These are phyloP conservation scores for Ustilago shanxiensis DNA, from an alignment of 1,284 basidiomycete species.

Conservation along the genomic window DNA sequence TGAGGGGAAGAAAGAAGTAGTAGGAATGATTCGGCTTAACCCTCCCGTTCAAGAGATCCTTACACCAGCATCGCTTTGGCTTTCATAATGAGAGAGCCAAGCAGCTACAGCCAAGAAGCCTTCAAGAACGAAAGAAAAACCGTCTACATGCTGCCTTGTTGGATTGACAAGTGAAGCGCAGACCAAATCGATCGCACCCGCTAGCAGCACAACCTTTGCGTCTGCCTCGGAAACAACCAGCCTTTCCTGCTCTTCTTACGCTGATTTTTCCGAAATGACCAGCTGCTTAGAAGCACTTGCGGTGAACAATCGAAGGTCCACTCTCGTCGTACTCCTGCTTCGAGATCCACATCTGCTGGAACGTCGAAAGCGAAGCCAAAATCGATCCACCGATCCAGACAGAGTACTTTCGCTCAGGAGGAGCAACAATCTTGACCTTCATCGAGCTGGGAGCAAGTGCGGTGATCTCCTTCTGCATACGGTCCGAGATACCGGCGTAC, in stretches of 20 bases:
- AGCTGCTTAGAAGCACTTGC: conserved; percentile 68
- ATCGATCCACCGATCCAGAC: conserved; percentile 99
- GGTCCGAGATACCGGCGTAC: conserved; percentile 96
- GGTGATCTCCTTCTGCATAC: conserved; percentile 98
- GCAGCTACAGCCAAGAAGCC: too few species aligned
- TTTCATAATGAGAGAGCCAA: too few species aligned
- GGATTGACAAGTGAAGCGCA: not conserved
- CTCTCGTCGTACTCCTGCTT: conserved; percentile 77
- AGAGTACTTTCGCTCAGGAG: conserved; percentile 73
- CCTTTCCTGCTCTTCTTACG: not conserved
- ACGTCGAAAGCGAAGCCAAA: conserved; percentile 92
- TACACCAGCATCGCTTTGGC: too few species aligned
- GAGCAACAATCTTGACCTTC: conserved; percentile 79
- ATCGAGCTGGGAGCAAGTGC: conserved; percentile 82
- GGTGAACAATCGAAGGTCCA: conserved; percentile 68
- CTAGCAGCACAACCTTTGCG: not conserved
- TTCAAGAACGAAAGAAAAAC: too few species aligned
- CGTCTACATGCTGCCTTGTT: conserved; percentile 2
- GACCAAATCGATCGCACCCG: not conserved
- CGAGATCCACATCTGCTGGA: conserved; percentile 92
- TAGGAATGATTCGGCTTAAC: not conserved
- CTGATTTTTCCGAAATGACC: not conserved
- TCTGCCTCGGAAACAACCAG: not conserved
- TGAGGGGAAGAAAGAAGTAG: not conserved
- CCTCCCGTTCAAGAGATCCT: too few species aligned